Conservation (phyloP, 2,329 filamentous ascomycete species). For the Diaporthe caulivora region DNA sequence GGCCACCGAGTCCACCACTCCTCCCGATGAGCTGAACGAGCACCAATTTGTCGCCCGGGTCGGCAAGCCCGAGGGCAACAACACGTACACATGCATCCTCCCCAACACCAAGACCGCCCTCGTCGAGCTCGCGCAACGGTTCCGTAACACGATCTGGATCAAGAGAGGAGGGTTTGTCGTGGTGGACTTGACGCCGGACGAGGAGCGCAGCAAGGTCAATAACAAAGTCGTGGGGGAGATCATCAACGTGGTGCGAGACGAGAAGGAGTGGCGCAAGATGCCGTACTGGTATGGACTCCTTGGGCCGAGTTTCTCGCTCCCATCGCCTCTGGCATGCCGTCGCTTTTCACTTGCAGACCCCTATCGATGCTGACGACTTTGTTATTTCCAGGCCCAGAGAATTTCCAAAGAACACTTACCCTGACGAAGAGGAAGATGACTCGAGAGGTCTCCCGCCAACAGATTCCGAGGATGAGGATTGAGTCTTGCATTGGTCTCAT, state of each 20-base stretch:
- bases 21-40: slow-evolving; percentile 68
- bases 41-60: slow-evolving; percentile 82
- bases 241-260: slow-evolving; percentile 90
- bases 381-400: slow-evolving; percentile 76
- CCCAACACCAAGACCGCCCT: slow-evolving; percentile 75
- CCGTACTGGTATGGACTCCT: slow-evolving; percentile 77
- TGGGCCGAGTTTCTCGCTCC: background rate
- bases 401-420: slow-evolving; percentile 75
- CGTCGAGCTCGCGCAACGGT: slow-evolving; percentile 85
- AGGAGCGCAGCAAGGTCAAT: slow-evolving; percentile 68
- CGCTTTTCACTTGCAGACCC: background rate
- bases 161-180: slow-evolving; percentile 90
- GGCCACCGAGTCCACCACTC: slow-evolving; percentile 76
- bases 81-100: slow-evolving; percentile 83
- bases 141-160: slow-evolving; percentile 95
- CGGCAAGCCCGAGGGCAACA: slow-evolving; percentile 87
- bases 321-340: background rate
- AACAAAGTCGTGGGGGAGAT: slow-evolving; percentile 91
- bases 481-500: background rate
- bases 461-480: slow-evolving; percentile 78
- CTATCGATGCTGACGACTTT: slow-evolving; percentile 10
- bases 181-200: slow-evolving; percentile 74
- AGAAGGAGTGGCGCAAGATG: slow-evolving; percentile 92
- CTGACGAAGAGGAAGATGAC: slow-evolving; percentile 82
- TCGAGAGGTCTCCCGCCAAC: slow-evolving; percentile 88